Percentiles rank a stretch among this genome's conserved stretches.
Evolutionary conservation across 352 stramenopile species (phyloP).

Genomic region (Elongisporangium anandrum): DNA sequence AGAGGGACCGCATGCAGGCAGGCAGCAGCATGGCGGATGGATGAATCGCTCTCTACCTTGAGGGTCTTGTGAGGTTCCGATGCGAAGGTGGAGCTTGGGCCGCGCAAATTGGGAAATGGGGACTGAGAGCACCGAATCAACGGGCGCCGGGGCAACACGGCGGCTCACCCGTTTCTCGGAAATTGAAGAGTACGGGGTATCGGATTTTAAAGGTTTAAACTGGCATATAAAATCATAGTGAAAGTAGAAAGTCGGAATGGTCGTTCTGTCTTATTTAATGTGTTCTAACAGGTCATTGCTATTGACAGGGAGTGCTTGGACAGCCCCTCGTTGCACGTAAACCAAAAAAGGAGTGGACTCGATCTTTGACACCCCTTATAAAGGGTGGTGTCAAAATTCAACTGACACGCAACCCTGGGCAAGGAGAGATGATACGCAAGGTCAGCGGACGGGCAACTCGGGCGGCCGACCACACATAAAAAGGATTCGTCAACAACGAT

Average conservation of each 20-base stretch:
- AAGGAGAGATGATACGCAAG: neutral
- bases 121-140: neutral
- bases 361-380: neutral
- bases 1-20: neutral
- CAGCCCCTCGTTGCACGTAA: neutral
- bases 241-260: neutral
- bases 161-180: neutral
- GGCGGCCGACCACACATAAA: neutral
- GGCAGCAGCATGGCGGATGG: neutral
- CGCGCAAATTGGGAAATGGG: neutral
- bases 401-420: neutral
- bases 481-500: neutral
- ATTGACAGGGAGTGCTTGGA: neutral
- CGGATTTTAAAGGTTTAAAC: neutral
- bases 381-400: neutral
- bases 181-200: neutral
- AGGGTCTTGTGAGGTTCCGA: neutral
- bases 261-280: neutral
- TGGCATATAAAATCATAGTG: neutral
- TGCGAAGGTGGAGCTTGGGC: neutral
- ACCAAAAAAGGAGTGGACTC: neutral
- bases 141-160: neutral
- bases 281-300: neutral
- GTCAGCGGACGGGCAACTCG: neutral
- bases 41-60: neutral